Evolutionary conservation across 1,284 basidiomycete species (phyloP), one percentile per base, ranked within the genome.

Genomic region (Blastosporella zonata): DNA sequence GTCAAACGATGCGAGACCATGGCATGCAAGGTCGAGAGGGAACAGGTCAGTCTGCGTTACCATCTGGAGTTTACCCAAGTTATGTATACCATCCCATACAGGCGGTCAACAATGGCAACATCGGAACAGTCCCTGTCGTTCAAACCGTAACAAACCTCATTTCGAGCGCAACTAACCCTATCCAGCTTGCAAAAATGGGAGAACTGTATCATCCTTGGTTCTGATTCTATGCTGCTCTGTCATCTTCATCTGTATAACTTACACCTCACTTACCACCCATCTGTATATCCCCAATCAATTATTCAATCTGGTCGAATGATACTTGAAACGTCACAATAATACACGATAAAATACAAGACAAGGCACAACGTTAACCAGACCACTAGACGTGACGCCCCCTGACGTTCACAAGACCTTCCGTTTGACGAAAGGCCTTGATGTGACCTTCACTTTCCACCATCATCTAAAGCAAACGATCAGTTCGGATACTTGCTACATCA

Each of bases 121-220:
- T 67, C 46, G 56, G 67, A 59, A 59, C 67, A 2, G 68, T 64
- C 7, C 87, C 88, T 0, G 85, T 90, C 43, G 74, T 90, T 50
- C 89, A 93, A 62, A 89, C 90, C 1, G 84, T 95, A 41, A 85
- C 88, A 12, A 91, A 87, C 60, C 75, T 98, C 23, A 89, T 99
- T 59, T 88, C 81, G 0, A 75, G 69, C 18, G 84, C 87, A 5
- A 85, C 84, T 10, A 88, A 89, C 62, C 86, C 87, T 1, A 64
- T 84, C n/a, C 82, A 84, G 53, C 72, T 90, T n/a, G 78, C 79
- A 53, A 86, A 82, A 65, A 87, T 93, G 86, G 79, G 82, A 34
- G 91, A 92, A 68, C 76, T 79, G 47, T 93, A 85, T 63, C 77
- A 85, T 59, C 86, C 92, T 18, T 94, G 90, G 90, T 93, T 90